A percentile compares a stretch with the other conserved stretches of the same genome.
These are phyloP conservation scores for Aspergillus nomiae DNA, from an alignment of 2,329 filamentous ascomycete species.

Conservation along the genomic window DNA sequence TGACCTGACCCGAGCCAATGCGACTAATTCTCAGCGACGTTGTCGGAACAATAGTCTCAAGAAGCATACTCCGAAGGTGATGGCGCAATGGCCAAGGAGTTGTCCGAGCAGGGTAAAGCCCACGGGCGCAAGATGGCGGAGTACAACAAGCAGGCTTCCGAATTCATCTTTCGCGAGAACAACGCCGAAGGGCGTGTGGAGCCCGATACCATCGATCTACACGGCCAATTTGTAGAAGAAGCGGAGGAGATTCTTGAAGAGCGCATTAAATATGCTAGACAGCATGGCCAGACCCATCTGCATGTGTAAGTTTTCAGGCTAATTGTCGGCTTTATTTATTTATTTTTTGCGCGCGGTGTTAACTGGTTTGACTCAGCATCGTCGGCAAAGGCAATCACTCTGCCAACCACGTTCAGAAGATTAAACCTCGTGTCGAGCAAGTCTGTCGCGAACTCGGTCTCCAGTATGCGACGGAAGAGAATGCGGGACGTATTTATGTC, in stretches of 20 bases:
- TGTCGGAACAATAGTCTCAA: constrained; percentile 57
- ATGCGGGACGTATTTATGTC: constrained; percentile 85
- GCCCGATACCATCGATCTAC: constrained; percentile 85
- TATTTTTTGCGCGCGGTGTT: background rate
- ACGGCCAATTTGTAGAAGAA: constrained; percentile 93
- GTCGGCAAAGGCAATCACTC: constrained; percentile 95
- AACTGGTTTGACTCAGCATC: constrained; percentile 56
- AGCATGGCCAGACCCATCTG: constrained; percentile 75
- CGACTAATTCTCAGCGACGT: background rate
- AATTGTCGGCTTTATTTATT: background rate
- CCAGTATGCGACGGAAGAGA: constrained; percentile 81
- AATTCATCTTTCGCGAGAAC: constrained; percentile 95
- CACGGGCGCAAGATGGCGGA: constrained; percentile 83
- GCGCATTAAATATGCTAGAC: constrained; percentile 76
- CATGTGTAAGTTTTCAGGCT: constrained; percentile 63
- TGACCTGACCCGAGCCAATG: background rate
- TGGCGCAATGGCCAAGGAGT: constrained; percentile 76
- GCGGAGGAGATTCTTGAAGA: constrained; percentile 87
- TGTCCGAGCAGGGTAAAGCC: constrained; percentile 81
- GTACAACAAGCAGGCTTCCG: constrained; percentile 87
- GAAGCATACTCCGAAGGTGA: constrained; percentile 83
- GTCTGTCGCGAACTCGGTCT: constrained; percentile 82
- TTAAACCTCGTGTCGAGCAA: constrained; percentile 92
- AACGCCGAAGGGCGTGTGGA: constrained; percentile 76
- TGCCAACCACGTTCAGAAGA: constrained; percentile 78